Evolutionary conservation across 2,329 filamentous ascomycete genomes (phyloP).

Genomic region (Aspergillus neoniger): DNA sequence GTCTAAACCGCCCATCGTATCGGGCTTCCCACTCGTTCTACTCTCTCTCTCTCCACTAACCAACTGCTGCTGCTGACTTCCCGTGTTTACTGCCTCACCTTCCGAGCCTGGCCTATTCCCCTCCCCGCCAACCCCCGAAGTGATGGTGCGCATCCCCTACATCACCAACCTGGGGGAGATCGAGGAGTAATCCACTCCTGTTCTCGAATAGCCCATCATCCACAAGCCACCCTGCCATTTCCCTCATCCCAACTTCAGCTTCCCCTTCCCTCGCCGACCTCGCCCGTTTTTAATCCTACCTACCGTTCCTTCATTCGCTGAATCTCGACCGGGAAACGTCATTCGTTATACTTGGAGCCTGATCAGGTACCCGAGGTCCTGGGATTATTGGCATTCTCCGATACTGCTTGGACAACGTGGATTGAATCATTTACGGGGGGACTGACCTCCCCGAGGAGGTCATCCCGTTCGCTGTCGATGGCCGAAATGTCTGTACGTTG

Average conservation of each 20-base stretch:
- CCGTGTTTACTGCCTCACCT: conserved; percentile 19
- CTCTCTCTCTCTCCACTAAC: conserved; percentile 2
- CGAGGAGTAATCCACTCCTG: conserved; percentile 19
- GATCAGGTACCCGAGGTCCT: conserved; percentile 15
- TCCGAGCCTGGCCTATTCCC: conserved; percentile 13
- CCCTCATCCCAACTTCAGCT: background rate
- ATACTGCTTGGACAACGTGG: conserved; percentile 37
- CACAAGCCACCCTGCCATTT: background rate
- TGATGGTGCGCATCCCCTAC: conserved; percentile 28
- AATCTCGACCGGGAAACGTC: conserved; percentile 3
- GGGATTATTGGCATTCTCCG: background rate
- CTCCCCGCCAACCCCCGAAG: conserved; percentile 21
- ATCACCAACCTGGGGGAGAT: conserved; percentile 17
- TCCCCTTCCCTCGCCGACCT: background rate
- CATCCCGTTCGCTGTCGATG: conserved; percentile 35
- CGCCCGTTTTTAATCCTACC: background rate
- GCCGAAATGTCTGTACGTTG: conserved; percentile 35
- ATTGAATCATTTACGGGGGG: conserved; percentile 39
- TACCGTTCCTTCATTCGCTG: background rate
- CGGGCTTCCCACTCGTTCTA: conserved; percentile 1
- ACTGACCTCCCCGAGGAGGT: conserved; percentile 46
- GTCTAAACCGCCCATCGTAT: conserved; percentile 13
- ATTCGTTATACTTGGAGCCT: conserved; percentile 7
- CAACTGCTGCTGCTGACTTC: conserved; percentile 1
- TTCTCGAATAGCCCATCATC: conserved; percentile 7